phyloP scores from a whole-genome alignment of 2,329 filamentous ascomycete species.

The Botrytis porri region DNA sequence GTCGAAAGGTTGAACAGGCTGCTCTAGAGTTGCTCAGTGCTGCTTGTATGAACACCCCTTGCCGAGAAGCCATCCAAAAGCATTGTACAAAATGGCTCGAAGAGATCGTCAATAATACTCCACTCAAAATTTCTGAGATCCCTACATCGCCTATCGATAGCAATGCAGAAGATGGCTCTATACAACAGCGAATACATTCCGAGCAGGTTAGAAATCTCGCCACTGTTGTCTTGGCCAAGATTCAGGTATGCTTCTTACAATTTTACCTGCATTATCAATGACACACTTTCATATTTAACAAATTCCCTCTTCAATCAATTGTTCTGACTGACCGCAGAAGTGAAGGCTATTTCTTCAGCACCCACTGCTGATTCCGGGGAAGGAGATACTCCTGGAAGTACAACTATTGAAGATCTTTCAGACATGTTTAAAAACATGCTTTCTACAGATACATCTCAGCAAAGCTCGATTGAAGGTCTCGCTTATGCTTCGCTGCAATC shows the following conservation, averaged over 20 bases:
- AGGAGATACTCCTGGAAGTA: constrained; percentile 49
- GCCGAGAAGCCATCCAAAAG: constrained; percentile 78
- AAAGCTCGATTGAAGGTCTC: constrained; percentile 82
- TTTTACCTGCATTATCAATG: background rate
- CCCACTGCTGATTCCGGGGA: constrained; percentile 38
- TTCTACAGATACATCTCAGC: constrained; percentile 54
- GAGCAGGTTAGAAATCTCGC: constrained; percentile 62
- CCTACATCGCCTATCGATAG: constrained; percentile 27
- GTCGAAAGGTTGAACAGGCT: constrained; percentile 78
- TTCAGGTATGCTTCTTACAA: constrained; percentile 50
- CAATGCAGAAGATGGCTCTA: constrained; percentile 34
- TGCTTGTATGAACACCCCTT: constrained; percentile 80
- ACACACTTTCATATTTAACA: constrained; percentile 24
- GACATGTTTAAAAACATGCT: constrained; percentile 66
- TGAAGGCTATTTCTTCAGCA: constrained; percentile 38
- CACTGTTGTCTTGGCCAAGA: constrained; percentile 73
- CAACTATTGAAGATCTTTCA: constrained; percentile 64
- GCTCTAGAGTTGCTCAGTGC: constrained; percentile 87
- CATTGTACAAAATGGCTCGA: constrained; percentile 86
- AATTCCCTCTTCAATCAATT: constrained; percentile 27
- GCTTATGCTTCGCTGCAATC: constrained; percentile 88
- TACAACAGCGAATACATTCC: constrained; percentile 48
- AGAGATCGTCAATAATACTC: constrained; percentile 73
- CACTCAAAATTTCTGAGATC: constrained; percentile 47
- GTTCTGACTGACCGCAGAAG: constrained; percentile 38